Evolutionary conservation across 2,329 filamentous ascomycete species (phyloP).

Genomic region (Phyllosticta capitalensis): DNA sequence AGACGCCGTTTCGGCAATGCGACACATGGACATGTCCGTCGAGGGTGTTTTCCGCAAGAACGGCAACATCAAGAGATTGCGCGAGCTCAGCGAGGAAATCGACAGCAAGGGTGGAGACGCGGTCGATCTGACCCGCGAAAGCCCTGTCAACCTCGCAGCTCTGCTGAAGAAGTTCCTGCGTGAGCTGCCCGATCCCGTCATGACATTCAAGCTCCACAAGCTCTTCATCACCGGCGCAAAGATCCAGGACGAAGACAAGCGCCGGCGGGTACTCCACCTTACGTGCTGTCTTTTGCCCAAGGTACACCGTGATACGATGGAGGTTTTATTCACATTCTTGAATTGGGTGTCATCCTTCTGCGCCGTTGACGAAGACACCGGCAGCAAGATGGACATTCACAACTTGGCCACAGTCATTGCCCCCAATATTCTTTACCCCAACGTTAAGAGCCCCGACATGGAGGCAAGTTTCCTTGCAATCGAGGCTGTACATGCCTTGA

Average conservation of each 20-base stretch:
- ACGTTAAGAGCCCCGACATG: constrained; percentile 35
- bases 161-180: constrained; percentile 91
- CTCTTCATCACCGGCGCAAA: constrained; percentile 86
- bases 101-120: constrained; percentile 78
- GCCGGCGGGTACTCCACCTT: constrained; percentile 78
- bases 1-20: constrained; percentile 87
- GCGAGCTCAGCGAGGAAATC: constrained; percentile 75
- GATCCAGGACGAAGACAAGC: constrained; percentile 70
- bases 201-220: constrained; percentile 89
- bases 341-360: constrained; percentile 98
- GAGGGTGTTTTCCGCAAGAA: constrained; percentile 99
- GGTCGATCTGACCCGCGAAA: constrained; percentile 78
- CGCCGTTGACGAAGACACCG: constrained; percentile 90
- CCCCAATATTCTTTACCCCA: constrained; percentile 81
- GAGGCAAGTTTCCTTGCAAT: constrained; percentile 93
- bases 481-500: constrained; percentile 82
- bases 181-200: constrained; percentile 84
- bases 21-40: constrained; percentile 97
- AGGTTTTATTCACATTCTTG: constrained; percentile 90
- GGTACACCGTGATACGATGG: constrained; percentile 82
- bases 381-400: constrained; percentile 98
- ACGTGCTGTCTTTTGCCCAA: constrained; percentile 90
- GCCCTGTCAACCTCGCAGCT: constrained; percentile 86
- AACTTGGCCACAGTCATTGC: constrained; percentile 96
- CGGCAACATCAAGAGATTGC: constrained; percentile 90